Conservation (phyloP, 2,329 filamentous ascomycete genomes). For the Knoxdaviesia capensis region DNA sequence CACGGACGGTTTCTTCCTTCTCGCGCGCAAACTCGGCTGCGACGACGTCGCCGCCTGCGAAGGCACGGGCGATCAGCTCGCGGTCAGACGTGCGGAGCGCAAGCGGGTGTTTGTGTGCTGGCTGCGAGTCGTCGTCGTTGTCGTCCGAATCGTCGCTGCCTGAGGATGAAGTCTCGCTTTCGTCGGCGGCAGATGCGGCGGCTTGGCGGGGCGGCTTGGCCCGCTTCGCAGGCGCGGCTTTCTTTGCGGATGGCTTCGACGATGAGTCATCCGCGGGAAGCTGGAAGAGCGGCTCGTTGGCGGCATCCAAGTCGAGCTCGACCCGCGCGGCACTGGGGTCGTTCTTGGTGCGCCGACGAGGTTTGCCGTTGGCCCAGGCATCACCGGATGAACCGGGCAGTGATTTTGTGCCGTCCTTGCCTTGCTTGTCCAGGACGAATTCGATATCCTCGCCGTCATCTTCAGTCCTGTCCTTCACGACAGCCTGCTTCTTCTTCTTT, state of each 20-base stretch:
- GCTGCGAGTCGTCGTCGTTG: constrained; percentile 14
- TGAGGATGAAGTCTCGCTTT: constrained; percentile 2
- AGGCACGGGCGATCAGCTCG: constrained; percentile 60
- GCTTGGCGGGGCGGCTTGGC: neutral
- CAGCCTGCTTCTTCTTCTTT: constrained; percentile 3
- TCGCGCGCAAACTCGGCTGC: constrained; percentile 62
- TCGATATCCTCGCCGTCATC: constrained; percentile 8
- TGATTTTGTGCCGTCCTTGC: neutral
- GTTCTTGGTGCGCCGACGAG: constrained; percentile 2
- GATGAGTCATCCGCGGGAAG: too few species aligned
- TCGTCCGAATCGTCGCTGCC: constrained; percentile 3
- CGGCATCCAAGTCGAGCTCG: constrained; percentile 2
- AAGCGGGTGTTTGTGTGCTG: constrained; percentile 29
- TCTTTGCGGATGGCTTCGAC: too few species aligned
- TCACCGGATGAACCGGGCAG: neutral
- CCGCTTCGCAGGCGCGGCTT: neutral
- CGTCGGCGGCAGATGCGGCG: neutral
- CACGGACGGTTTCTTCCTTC: constrained; percentile 49
- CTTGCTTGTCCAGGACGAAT: constrained; percentile 7
- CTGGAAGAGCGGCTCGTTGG: neutral
- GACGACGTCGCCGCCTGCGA: constrained; percentile 76
- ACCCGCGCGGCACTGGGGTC: constrained; percentile 5
- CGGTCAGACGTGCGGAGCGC: constrained; percentile 30
- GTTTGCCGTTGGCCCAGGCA: constrained; percentile 2
- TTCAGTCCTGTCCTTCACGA: constrained; percentile 6